A percentile compares a stretch with the other conserved stretches of the same genome.
phyloP scores from a whole-genome alignment of 345 rosid species.

The Reutealis trisperma region DNA sequence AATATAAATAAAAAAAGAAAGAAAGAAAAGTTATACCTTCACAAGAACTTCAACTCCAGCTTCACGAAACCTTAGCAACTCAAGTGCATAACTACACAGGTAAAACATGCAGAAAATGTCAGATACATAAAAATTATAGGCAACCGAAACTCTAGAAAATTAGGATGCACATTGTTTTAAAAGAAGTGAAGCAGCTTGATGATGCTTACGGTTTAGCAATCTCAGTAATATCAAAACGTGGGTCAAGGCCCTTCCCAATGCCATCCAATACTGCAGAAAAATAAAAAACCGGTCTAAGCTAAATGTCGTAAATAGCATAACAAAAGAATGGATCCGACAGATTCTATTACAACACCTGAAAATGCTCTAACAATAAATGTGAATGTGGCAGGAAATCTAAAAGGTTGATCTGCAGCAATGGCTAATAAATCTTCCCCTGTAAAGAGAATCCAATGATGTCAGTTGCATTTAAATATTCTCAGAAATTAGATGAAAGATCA shows the following conservation, averaged over 20 bases:
- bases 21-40: conserved; percentile 45
- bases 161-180: not conserved
- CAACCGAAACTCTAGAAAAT: not conserved
- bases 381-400: conserved; percentile 96
- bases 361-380: conserved; percentile 99
- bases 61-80: conserved; percentile 84
- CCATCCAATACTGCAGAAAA: conserved; percentile 82
- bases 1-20: not conserved
- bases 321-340: conserved; percentile 8
- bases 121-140: conserved; percentile 8
- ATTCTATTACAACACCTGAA: conserved; percentile 58
- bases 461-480: conserved; percentile 11
- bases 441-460: conserved; percentile 24
- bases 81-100: conserved; percentile 79
- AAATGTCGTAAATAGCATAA: conserved; percentile 18
- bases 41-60: conserved; percentile 92
- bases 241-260: conserved; percentile 98
- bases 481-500: not conserved
- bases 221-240: conserved; percentile 95
- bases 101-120: conserved; percentile 27
- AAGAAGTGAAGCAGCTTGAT: conserved; percentile 8
- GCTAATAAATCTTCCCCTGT: conserved; percentile 96
- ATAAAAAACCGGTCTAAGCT: conserved; percentile 10
- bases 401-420: conserved; percentile 98
- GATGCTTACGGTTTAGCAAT: conserved; percentile 92